Evolutionary conservation across 306 rosid genomes (phyloP), one percentile per base, ranked within the genome.

Genomic region (Fragaria nilgerrensis): DNA sequence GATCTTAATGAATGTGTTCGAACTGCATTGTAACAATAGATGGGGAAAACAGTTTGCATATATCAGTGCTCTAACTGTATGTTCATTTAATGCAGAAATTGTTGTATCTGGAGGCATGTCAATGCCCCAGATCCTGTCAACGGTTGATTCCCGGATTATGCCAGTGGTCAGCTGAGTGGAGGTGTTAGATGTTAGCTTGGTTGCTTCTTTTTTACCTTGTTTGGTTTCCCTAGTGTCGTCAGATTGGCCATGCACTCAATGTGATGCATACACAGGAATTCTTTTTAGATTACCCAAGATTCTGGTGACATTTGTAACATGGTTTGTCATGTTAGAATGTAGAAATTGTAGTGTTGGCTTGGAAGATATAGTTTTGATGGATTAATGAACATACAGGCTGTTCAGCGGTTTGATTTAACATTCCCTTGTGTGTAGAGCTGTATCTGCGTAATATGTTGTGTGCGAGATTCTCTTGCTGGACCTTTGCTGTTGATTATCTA

Each of bases 71-170:
- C 68, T 37, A 34, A 72, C 74, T 65, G 29, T 73, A 41, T 58
- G 19, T 79, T 82, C 44, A 44, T 68, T 52, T 41, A 75, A 81
- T 82, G 87, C 96, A 93, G 97, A 93, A 82, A 93, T 93, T 81
- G 97, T 93, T 3, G 96, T 93, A 48, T 93, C 97, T 27, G 96
- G 96, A 72, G 97, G 97, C 85, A 93, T 93, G 97, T 93, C 97
- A 45, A 93, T 93, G 97, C 97, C 97, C 7, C 97, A 90, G 81
- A 81, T 87, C 65, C 85, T 90, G 75, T 89, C 92, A 13, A 89
- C 91, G 2, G 20, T 87, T 36, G 94, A 90, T 75, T 43, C 92
- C 63, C 86, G 81, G 36, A 59, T 78, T 55, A 68, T 58, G 78
- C 90, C 93, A 47, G 79, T 65, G 49, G 86, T 88, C 45, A 80